Evolutionary conservation across 2,329 filamentous ascomycete species (phyloP), one percentile per base, ranked within the genome.

Genomic region (Microdochium trichocladiopsis): DNA sequence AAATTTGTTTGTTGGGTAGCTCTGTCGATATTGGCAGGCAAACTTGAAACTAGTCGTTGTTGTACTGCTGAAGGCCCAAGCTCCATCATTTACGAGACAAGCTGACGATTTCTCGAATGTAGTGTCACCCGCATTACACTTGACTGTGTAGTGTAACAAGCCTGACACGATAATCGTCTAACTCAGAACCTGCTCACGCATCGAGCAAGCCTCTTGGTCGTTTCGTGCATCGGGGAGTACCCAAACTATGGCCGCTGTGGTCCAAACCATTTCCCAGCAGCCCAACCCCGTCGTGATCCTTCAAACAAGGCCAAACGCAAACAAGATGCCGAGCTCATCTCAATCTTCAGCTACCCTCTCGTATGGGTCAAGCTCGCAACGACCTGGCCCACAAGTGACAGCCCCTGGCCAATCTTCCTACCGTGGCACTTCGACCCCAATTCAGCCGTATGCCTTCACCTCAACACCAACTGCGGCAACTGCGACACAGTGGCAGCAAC

Each of bases 201-300:
- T 31, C 8, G 41, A 8, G 41, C 18, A 4, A 18, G 41, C 21
- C 12, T 45, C n/a, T 22, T 45, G 16, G n/a, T 41, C 21, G 10
- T 16, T 23, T 18, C 22, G 41, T 18, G 11, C 41, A 9, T 45
- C 22, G 41, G 41, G 41, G 18, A 23, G 6, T 18, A 16, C 41
- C 53, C 49, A 49, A 77, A 86, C 68, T 69, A 93, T 94, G 89
- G 88, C 88, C 76, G 87, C 88, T 70, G 78, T 93, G 76, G 86
- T 92, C 65, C 89, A 93, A 74, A 83, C 86, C 56, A 88, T 88
- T 67, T 82, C 88, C 63, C 86, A 89, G 73, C 86, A 90, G 71
- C 83, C 84, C 65, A 78, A 79, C 69, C 84, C 87, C 60, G 79
- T 84, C 63, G 85, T 85, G 58, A 87, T 91, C 80, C 83, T 92